Percentiles rank a stretch among this genome's conserved stretches.
Conservation (phyloP, 75 land plant genomes). For the Cupressus sempervirens region DNA sequence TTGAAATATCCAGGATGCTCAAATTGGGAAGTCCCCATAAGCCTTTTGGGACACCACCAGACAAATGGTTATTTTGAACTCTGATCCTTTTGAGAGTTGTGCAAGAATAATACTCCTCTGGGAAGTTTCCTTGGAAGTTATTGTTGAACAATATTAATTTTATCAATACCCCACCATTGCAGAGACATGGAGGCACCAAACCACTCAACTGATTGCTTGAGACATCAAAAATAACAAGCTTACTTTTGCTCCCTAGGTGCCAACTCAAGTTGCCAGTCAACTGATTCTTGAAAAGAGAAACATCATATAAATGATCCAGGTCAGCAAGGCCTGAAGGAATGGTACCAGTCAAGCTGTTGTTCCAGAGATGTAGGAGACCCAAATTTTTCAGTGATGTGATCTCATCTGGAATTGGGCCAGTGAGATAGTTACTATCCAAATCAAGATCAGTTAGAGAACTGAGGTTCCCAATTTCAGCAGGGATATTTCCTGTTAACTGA, state of each 20-base stretch:
- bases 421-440: conserved; percentile 20
- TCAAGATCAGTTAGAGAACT: conserved; percentile 16
- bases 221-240: conserved; percentile 29
- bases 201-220: conserved; percentile 19
- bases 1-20: conserved; percentile 20
- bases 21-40: conserved; percentile 35
- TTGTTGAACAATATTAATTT: conserved; percentile 38
- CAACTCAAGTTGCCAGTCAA: conserved; percentile 16
- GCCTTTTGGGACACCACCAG: conserved; percentile 27
- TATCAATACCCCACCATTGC: conserved; percentile 14
- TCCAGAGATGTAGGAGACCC: conserved; percentile 12
- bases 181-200: conserved; percentile 17
- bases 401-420: conserved; percentile 22
- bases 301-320: conserved; percentile 15
- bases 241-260: conserved; percentile 16
- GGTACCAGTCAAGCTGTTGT: conserved; percentile 27
- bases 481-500: conserved; percentile 27
- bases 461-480: conserved; percentile 32
- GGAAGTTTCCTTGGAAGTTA: conserved; percentile 29
- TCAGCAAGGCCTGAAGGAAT: conserved; percentile 14
- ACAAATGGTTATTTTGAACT: conserved; percentile 21
- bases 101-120: conserved; percentile 28
- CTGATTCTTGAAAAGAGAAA: conserved; percentile 21
- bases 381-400: conserved; percentile 13
- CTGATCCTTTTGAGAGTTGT: conserved; percentile 26